Conservation (phyloP, 441 rosid species). For the Capsella rubella region DNA sequence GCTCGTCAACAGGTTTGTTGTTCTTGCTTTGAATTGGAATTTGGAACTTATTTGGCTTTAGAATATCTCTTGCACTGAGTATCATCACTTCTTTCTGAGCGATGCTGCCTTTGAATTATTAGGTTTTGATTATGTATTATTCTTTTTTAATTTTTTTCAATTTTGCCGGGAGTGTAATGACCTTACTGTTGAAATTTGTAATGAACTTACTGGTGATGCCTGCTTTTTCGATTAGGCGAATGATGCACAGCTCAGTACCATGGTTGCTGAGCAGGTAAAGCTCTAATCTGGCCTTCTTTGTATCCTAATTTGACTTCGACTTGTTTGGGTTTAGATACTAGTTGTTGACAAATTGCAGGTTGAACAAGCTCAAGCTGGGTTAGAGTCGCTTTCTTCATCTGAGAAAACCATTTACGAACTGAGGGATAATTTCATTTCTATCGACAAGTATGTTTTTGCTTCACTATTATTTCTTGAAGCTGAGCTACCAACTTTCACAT, state of each 20-base stretch:
- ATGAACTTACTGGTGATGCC: constrained; percentile 29
- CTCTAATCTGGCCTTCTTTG: neutral
- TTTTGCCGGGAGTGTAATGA: neutral
- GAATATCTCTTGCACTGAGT: constrained; percentile 11
- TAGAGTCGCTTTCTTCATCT: constrained; percentile 76
- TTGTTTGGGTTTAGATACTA: neutral
- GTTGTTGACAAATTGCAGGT: constrained; percentile 55
- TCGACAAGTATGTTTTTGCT: constrained; percentile 68
- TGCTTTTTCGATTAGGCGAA: constrained; percentile 67
- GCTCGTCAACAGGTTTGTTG: constrained; percentile 86
- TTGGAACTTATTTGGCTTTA: constrained; percentile 20
- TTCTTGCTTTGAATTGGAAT: constrained; percentile 9
- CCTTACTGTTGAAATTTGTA: neutral
- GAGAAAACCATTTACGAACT: constrained; percentile 78
- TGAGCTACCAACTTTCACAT: neutral
- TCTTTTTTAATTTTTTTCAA: neutral
- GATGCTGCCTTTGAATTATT: constrained; percentile 19
- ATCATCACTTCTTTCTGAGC: constrained; percentile 1
- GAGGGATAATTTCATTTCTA: constrained; percentile 82
- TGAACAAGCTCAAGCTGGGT: constrained; percentile 89
- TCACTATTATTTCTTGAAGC: constrained; percentile 16
- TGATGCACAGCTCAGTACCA: constrained; percentile 98
- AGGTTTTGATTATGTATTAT: constrained; percentile 3
- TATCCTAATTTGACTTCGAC: neutral
- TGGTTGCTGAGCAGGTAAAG: constrained; percentile 96